Evolutionary conservation across 2,329 filamentous ascomycete species (phyloP), one percentile per base, ranked within the genome.

Genomic region (Microdochium bolleyi): DNA sequence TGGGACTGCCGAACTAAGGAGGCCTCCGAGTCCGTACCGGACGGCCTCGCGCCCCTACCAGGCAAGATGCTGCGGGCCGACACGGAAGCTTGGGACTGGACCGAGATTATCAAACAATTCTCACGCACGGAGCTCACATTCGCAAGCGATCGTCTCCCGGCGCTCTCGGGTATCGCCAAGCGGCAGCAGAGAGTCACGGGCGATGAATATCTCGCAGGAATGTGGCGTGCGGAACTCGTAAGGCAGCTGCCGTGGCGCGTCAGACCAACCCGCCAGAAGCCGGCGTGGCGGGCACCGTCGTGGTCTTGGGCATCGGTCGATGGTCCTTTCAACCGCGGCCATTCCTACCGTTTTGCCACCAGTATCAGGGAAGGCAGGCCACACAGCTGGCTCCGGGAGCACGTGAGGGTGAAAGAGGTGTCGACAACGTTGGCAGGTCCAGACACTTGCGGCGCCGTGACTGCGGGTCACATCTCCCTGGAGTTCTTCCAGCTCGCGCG

Each of bases 301-400:
- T 56, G 55, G 55, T 55, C 55, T 25, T 56, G 55, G 55, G 21
- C 49, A n/a, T 54, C 54, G 1, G 44, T 56, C 14, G 52, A 52
- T 19, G 54, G 54, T 13, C 5, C 5, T 5, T 5, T 30, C 27
- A 30, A 11, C 5, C n/a, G n/a, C n/a, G n/a, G n/a, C n/a, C n/a
- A n/a, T n/a, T 30, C 27, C 11, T 30, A 11, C 27, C 27, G 27
- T 11, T 30, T 5, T 30, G 27, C 27, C 5, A 11, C 5, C 7
- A 38, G 5, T 5, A 3, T 14, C n/a, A 19, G 27, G 5, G 27
- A 30, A 5, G 27, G 11, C 27, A 38, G 14, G 34, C 27, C 27
- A 30, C 34, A 16, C n/a, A n/a, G n/a, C n/a, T n/a, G n/a, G n/a
- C n/a, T n/a, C n/a, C n/a, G n/a, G n/a, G n/a, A n/a, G n/a, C n/a